phyloP scores from a whole-genome alignment of 345 rosid species.

The Diplotaxis tenuifolia region DNA sequence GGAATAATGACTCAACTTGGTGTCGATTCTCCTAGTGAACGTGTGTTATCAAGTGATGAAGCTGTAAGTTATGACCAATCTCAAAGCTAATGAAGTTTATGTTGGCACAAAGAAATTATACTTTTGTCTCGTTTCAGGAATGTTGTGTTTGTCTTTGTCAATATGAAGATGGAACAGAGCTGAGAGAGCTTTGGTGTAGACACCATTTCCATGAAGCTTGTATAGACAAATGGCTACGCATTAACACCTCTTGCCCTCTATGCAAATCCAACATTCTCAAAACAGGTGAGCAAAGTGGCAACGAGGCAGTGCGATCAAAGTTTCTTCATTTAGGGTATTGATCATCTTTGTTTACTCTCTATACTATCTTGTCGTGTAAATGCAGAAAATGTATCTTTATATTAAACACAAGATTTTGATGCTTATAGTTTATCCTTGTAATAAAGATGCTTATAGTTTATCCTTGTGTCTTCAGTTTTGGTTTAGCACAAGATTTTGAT shows the following conservation, averaged over 20 bases:
- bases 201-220: constrained; percentile 77
- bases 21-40: constrained; percentile 52
- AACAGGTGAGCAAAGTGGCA: constrained; percentile 38
- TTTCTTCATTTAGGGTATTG: neutral
- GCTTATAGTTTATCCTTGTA: no score
- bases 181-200: constrained; percentile 67
- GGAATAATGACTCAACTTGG: constrained; percentile 68
- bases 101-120: no score
- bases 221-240: constrained; percentile 78
- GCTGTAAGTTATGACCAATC: constrained; percentile 56
- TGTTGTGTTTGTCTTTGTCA: constrained; percentile 80
- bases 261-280: constrained; percentile 82
- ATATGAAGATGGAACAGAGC: constrained; percentile 69
- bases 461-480: no score
- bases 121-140: constrained; percentile 56
- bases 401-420: no score
- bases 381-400: constrained; percentile 18
- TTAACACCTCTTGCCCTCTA: constrained; percentile 83
- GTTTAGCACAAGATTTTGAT: no score
- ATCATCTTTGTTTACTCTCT: neutral
- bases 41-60: constrained; percentile 57
- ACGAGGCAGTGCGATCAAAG: constrained; percentile 34
- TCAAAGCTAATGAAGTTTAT: neutral
- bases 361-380: constrained; percentile 20
- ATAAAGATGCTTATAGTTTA: no score